Evolutionary conservation across 495 filamentous ascomycete species (phyloP).

Genomic region (Chaetomidium leptoderma): DNA sequence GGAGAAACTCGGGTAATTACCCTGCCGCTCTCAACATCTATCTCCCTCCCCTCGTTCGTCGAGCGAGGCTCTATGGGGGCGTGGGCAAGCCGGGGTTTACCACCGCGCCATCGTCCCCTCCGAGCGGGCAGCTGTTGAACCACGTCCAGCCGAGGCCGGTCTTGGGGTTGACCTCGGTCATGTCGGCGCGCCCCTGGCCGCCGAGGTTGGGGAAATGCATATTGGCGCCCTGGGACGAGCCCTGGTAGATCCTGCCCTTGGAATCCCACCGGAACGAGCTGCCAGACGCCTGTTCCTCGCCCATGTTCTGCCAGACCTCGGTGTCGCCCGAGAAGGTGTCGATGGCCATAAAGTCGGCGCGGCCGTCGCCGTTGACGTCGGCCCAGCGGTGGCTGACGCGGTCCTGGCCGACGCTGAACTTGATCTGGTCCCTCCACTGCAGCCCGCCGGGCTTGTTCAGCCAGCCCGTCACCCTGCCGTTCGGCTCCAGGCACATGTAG

Average conservation of each 20-base stretch:
- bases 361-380: slow-evolving; percentile 30
- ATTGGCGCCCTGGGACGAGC: slow-evolving; percentile 1
- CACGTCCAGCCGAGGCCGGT: slow-evolving; percentile 9
- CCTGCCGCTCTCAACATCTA: no score
- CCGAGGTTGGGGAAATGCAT: slow-evolving; percentile 18
- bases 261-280: slow-evolving; percentile 10
- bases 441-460: slow-evolving; percentile 19
- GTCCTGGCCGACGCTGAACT: slow-evolving; percentile 22
- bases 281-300: neutral
- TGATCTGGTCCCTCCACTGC: slow-evolving; percentile 23
- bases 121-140: slow-evolving; percentile 14
- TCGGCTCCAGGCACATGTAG: slow-evolving; percentile 25
- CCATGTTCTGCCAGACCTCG: slow-evolving; percentile 12
- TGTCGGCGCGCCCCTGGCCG: slow-evolving; percentile 19
- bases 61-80: no score
- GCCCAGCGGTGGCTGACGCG: slow-evolving; percentile 26
- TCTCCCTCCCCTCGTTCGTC: no score
- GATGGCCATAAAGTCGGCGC: slow-evolving; percentile 27
- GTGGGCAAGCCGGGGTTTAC: neutral
- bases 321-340: slow-evolving; percentile 23
- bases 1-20: no score
- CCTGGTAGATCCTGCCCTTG: slow-evolving; percentile 9
- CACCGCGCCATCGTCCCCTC: slow-evolving; percentile 2
- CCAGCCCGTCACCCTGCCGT: slow-evolving; percentile 22
- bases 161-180: slow-evolving; percentile 8